A percentile compares a stretch with the other conserved stretches of the same genome.
These are phyloP conservation scores for Boletus subcaerulescens DNA, from an alignment of 768 basidiomycete species.

Conservation along the genomic window DNA sequence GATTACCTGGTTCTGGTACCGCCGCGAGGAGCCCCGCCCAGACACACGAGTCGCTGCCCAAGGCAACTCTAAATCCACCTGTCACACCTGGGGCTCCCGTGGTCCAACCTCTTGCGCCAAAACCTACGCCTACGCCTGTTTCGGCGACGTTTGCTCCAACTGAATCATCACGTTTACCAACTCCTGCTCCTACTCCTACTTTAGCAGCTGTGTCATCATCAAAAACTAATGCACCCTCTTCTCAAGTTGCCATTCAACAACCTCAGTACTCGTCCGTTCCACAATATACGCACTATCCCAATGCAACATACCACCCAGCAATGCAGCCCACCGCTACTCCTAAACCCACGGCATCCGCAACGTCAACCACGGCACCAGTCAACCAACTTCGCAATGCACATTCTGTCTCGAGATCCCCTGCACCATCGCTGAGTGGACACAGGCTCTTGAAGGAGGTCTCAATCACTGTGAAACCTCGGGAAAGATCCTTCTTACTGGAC, in stretches of 20 bases:
- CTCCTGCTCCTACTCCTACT: constrained; percentile 17
- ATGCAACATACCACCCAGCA: constrained; percentile 45
- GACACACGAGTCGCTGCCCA: constrained; percentile 16
- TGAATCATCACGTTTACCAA: constrained; percentile 19
- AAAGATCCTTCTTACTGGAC: constrained; percentile 57
- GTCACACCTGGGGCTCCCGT: constrained; percentile 13
- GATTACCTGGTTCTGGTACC: constrained; percentile 20
- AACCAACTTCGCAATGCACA: constrained; percentile 23
- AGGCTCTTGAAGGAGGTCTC: constrained; percentile 52
- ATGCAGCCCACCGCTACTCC: constrained; percentile 23
- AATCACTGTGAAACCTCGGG: constrained; percentile 57
- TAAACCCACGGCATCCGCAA: constrained; percentile 15
- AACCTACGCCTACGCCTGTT: constrained; percentile 21
- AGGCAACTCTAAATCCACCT: constrained; percentile 13
- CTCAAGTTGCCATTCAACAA: constrained; percentile 34
- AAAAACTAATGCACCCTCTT: constrained; percentile 24
- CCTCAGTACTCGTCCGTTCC: constrained; percentile 35
- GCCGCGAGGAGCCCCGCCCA: constrained; percentile 24
- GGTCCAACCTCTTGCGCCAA: constrained; percentile 21
- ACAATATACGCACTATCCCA: constrained; percentile 51
- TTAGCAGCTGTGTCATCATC: constrained; percentile 9
- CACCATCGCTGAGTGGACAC: constrained; percentile 30
- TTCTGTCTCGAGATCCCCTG: constrained; percentile 32
- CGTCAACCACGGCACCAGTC: constrained; percentile 3
- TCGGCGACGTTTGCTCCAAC: constrained; percentile 23